Evolutionary conservation across 768 basidiomycete species (phyloP).

Genomic region (Saitozyma podzolica): DNA sequence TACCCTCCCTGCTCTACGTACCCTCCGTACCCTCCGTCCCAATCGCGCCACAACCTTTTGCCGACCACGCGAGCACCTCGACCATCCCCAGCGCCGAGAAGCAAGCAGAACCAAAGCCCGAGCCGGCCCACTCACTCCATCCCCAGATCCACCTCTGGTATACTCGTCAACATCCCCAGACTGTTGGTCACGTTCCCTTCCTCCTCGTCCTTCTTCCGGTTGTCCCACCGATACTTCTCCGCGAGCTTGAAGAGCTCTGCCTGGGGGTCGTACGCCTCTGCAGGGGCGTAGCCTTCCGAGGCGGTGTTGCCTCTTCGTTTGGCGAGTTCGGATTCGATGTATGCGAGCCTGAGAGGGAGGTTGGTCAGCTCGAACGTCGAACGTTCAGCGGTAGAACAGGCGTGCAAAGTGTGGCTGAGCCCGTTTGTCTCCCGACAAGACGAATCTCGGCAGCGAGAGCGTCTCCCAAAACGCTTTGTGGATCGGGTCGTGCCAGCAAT

Average conservation of each 20-base stretch:
- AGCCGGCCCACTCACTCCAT: slow-evolving; percentile 75
- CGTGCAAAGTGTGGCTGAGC: too few relatives aligned
- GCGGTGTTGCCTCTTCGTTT: slow-evolving; percentile 62
- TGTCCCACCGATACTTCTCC: slow-evolving; percentile 56
- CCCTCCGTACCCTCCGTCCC: too few relatives aligned
- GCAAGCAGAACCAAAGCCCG: neutral
- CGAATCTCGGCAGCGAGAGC: too few relatives aligned
- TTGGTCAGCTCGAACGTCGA: neutral
- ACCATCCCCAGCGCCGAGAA: too few relatives aligned
- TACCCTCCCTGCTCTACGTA: too few relatives aligned
- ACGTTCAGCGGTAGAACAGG: neutral
- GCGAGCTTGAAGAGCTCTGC: slow-evolving; percentile 75
- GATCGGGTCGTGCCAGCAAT: too few relatives aligned
- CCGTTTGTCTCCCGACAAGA: too few relatives aligned
- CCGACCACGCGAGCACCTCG: too few relatives aligned
- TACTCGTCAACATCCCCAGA: slow-evolving; percentile 92
- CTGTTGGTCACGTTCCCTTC: slow-evolving; percentile 93
- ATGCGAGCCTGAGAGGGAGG: slow-evolving; percentile 74
- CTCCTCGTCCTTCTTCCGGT: slow-evolving; percentile 52
- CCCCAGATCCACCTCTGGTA: slow-evolving; percentile 96
- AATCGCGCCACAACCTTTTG: too few relatives aligned
- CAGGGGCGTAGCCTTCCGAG: slow-evolving; percentile 56
- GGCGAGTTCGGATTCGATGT: slow-evolving; percentile 90
- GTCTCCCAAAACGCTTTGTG: too few relatives aligned
- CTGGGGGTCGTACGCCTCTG: slow-evolving; percentile 62